phyloP scores from a whole-genome alignment of 176 grass and related monocot genomes.

The Triticum urartu region DNA sequence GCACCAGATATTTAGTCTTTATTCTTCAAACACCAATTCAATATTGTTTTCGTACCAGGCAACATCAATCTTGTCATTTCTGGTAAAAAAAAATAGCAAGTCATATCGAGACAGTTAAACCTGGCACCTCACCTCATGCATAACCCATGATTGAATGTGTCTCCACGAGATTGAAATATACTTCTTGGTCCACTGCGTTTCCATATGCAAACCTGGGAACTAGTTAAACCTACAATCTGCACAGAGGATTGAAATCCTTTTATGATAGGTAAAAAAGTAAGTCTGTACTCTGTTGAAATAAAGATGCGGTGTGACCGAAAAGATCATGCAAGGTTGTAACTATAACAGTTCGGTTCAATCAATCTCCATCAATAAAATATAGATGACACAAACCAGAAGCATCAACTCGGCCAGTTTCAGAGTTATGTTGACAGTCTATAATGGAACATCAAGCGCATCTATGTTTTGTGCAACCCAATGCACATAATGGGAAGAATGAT shows the following conservation, averaged over 20 bases:
- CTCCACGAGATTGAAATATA: conserved; percentile 66
- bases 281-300: background rate
- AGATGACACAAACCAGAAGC: conserved; percentile 4
- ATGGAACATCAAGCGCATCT: background rate
- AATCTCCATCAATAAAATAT: background rate
- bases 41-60: background rate
- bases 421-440: background rate
- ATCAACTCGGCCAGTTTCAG: background rate
- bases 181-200: conserved; percentile 63
- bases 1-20: background rate
- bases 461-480: background rate
- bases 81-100: background rate
- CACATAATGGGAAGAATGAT: background rate
- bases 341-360: background rate
- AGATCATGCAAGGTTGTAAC: conserved; percentile 3
- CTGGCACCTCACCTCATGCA: conserved; percentile 70
- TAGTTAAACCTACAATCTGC: conserved; percentile 90
- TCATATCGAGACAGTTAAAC: background rate
- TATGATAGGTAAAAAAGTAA: background rate
- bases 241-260: conserved; percentile 27
- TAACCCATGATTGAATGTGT: conserved; percentile 62
- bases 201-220: conserved; percentile 82
- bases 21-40: background rate
- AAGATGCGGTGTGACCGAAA: background rate
- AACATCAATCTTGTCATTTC: conserved; percentile 30